Conservation (phyloP, 805 yeast species). For the Ogataea populi-albae region DNA sequence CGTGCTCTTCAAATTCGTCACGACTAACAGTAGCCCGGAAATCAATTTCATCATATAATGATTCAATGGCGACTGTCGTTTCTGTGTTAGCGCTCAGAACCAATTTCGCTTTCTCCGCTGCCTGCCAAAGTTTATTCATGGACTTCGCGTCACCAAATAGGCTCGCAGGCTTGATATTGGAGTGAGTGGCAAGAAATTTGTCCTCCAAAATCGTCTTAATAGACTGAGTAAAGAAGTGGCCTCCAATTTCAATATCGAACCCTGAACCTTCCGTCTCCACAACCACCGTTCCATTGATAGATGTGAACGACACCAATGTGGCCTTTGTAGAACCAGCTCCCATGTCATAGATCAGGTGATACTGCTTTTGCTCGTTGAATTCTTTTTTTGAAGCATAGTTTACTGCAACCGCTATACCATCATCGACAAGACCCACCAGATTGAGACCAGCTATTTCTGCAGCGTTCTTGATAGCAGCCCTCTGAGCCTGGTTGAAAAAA, state of each 20-base stretch:
- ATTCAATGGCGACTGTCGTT: conserved; percentile 72
- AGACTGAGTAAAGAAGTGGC: conserved; percentile 65
- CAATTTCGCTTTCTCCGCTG: conserved; percentile 85
- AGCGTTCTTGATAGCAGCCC: conserved; percentile 70
- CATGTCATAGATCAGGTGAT: conserved; percentile 78
- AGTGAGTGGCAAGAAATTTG: conserved; percentile 51
- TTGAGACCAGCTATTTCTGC: conserved; percentile 66
- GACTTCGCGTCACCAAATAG: conserved; percentile 53
- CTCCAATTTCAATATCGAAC: conserved; percentile 67
- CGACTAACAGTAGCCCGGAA: conserved; percentile 66
- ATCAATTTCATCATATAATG: conserved; percentile 70
- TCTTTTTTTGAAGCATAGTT: conserved; percentile 64
- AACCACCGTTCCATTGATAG: conserved; percentile 37
- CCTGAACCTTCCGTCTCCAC: conserved; percentile 74
- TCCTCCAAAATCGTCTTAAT: conserved; percentile 59
- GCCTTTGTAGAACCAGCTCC: conserved; percentile 93
- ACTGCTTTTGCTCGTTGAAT: conserved; percentile 45
- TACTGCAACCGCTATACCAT: conserved; percentile 88
- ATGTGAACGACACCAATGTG: conserved; percentile 67
- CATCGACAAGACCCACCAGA: conserved; percentile 72
- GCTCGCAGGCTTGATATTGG: conserved; percentile 35
- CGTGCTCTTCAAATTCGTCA: conserved; percentile 69
- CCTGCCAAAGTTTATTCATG: conserved; percentile 65
- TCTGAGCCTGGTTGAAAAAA: conserved; percentile 58
- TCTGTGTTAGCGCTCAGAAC: conserved; percentile 87